These are phyloP conservation scores for Lentinula guzmanii DNA, from an alignment of 768 basidiomycete genomes.

Conservation along the genomic window DNA sequence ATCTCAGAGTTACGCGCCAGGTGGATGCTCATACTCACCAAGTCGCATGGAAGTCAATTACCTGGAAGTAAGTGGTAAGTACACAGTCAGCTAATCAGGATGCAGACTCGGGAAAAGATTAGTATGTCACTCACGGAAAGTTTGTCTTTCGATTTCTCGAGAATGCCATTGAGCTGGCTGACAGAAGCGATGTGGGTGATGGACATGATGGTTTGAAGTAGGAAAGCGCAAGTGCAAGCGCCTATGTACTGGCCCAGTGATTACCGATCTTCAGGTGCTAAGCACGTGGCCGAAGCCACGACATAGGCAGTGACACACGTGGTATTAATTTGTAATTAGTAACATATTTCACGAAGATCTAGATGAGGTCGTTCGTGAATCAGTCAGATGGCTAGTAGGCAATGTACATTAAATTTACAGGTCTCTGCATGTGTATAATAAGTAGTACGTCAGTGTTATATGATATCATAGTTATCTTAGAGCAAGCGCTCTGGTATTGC, in stretches of 20 bases:
- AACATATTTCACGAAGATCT: no score
- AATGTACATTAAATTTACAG: background rate
- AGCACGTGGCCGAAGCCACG: background rate
- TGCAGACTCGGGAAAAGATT: background rate
- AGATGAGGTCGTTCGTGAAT: no score
- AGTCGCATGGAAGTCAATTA: conserved; percentile 84
- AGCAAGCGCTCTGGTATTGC: background rate
- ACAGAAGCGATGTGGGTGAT: conserved; percentile 59
- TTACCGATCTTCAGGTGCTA: background rate
- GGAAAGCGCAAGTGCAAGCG: background rate
- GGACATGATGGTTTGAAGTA: conserved; percentile 33
- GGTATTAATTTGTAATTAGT: no score
- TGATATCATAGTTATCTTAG: background rate
- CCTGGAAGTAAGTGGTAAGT: conserved; percentile 29
- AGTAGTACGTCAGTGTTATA: no score
- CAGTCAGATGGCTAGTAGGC: background rate
- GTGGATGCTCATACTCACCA: conserved; percentile 42
- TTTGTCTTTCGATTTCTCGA: conserved; percentile 56
- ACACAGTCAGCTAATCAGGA: background rate
- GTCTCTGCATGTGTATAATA: no score
- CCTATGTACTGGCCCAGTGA: background rate
- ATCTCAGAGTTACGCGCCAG: background rate
- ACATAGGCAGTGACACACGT: no score
- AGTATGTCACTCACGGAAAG: conserved; percentile 42
- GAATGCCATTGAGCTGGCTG: conserved; percentile 54